Evolutionary conservation across 345 rosid genomes (phyloP), one percentile per base, ranked within the genome.

Genomic region (Mercurialis annua): DNA sequence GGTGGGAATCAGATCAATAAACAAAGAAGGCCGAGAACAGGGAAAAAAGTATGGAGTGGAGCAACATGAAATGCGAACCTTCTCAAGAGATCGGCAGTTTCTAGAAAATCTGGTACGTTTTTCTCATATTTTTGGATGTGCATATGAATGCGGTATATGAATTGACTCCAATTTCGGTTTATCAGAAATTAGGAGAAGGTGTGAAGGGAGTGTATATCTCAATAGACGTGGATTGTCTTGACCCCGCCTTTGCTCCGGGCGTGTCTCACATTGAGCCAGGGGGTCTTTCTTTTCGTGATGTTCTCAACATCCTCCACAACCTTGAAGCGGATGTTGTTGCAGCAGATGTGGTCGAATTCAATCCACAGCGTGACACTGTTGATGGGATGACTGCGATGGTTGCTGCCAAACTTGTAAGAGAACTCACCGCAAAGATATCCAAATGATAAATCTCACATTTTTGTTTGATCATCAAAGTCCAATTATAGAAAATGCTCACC

Each of bases 351-450:
- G 99, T 94, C 0, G 99, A 91, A 76, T 94, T 91, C 79, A 91
- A 94, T 64, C 99, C 99, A 4, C 99, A 94, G 73, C 90, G 98
- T 0, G 99, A 94, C 81, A 94, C 98, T 48, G 98, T 94, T 1
- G 99, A 89, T 52, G 99, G 98, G 52, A 94, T 94, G 99, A 94
- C 98, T 0, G 99, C 88, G 51, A 91, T 94, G 99, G 98, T 94
- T 44, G 95, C 98, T 11, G 99, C 99, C 63, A 94, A 94, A 80
- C 85, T 94, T 77, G 99, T 91, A 21, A 84, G 99, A 72, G 99
- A 94, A 71, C 68, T 94, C 71, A 81, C 92, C 1, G 97, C 96
- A 6, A 94, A 89, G 86, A 89, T 94, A 56, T 94, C 99, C 1
- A 87, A 82, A 74, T 93, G 78, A 85, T 4, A 33, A 50, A 36